Conservation (phyloP, 805 yeast species). For the Candida mattraensis region DNA sequence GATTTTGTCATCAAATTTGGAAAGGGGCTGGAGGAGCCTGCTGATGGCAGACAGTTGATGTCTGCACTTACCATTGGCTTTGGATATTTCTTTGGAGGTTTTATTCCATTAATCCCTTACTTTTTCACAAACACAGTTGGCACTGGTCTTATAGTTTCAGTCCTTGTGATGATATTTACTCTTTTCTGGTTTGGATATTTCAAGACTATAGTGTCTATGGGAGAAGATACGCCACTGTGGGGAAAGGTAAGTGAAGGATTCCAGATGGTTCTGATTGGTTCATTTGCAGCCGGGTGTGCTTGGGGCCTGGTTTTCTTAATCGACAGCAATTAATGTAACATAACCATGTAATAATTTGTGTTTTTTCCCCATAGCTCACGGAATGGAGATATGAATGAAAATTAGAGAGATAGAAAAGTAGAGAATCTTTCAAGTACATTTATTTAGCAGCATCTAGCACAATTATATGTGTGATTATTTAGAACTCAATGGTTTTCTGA, state of each 20-base stretch:
- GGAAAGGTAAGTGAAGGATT: slow-evolving; percentile 75
- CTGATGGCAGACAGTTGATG: slow-evolving; percentile 83
- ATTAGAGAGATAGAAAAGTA: not conserved
- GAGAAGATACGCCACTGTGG: slow-evolving; percentile 62
- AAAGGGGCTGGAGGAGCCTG: slow-evolving; percentile 93
- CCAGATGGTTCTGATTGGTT: slow-evolving; percentile 93
- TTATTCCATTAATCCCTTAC: slow-evolving; percentile 87
- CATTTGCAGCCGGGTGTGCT: slow-evolving; percentile 97
- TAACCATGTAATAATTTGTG: not conserved
- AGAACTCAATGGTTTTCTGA: slow-evolving; percentile 66
- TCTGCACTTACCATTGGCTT: slow-evolving; percentile 89
- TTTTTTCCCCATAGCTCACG: not conserved
- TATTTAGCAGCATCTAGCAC: slow-evolving; percentile 6
- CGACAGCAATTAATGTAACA: slow-evolving; percentile 36
- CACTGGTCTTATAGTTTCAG: slow-evolving; percentile 72
- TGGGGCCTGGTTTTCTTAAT: slow-evolving; percentile 86
- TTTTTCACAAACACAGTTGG: slow-evolving; percentile 78
- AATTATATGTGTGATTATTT: slow-evolving; percentile 5
- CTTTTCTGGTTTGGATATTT: slow-evolving; percentile 83
- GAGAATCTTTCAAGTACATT: slow-evolving; percentile 7
- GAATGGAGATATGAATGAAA: too few relatives aligned
- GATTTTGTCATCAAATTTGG: slow-evolving; percentile 87
- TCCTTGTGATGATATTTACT: slow-evolving; percentile 79
- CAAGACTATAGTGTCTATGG: slow-evolving; percentile 84
- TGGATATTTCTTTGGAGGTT: slow-evolving; percentile 89